Evolutionary conservation across 2,329 filamentous ascomycete species (phyloP).

Genomic region (Talaromyces piceae): DNA sequence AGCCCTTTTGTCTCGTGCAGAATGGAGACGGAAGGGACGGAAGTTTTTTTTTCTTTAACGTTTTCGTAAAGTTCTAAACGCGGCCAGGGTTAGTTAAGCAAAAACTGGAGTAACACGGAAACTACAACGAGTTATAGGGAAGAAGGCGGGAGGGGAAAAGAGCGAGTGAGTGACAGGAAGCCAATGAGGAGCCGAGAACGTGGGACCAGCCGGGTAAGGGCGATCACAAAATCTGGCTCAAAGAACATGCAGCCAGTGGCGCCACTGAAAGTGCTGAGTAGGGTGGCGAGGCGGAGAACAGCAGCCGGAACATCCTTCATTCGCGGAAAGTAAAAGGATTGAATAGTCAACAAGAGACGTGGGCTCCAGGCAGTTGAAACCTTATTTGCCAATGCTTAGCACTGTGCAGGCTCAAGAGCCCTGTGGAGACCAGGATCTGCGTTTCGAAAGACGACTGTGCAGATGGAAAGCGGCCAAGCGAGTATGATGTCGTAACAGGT

Average conservation of each 20-base stretch:
- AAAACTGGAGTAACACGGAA: not conserved
- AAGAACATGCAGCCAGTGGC: not conserved
- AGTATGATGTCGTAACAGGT: not conserved
- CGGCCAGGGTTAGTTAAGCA: not conserved
- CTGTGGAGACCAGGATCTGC: not conserved
- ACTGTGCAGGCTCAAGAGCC: not conserved
- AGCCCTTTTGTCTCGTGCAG: not conserved
- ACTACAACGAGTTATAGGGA: not conserved
- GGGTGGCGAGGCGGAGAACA: not conserved
- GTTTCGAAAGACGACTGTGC: not conserved
- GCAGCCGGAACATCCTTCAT: not conserved
- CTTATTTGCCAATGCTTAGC: not conserved
- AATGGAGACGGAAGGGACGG: not conserved
- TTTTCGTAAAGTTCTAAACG: not conserved
- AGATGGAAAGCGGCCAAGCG: not conserved
- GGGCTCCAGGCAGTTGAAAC: not conserved
- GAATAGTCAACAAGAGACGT: not conserved
- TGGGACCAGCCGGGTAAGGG: not conserved
- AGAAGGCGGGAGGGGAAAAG: not conserved
- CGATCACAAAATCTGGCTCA: conserved; percentile 1
- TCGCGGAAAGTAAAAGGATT: not conserved
- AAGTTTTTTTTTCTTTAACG: not conserved
- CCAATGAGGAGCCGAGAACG: not conserved
- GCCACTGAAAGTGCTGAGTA: not conserved
- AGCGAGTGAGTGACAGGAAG: not conserved